Conservation (phyloP, 2,329 filamentous ascomycete species). For the Fusarium tuaranense region DNA sequence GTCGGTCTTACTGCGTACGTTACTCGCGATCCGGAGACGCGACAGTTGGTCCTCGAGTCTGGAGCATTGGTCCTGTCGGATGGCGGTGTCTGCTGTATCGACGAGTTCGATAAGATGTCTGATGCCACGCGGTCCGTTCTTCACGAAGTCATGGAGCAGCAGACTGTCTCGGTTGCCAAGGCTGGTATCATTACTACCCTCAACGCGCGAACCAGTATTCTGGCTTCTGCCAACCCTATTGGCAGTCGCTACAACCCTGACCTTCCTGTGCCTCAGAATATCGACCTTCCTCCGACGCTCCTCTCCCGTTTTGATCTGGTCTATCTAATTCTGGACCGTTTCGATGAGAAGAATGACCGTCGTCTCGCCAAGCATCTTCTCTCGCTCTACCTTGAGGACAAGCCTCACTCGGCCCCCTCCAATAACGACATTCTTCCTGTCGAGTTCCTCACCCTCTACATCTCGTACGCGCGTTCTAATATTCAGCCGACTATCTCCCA, state of each 20-base stretch:
- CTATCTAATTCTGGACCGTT: conserved; percentile 93
- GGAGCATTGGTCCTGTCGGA: conserved; percentile 84
- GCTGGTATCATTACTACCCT: conserved; percentile 97
- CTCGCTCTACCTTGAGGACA: conserved; percentile 96
- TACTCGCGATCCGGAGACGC: conserved; percentile 82
- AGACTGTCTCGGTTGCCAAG: conserved; percentile 87
- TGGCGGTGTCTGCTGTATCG: conserved; percentile 86
- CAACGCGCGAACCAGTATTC: conserved; percentile 94
- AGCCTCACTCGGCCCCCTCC: conserved; percentile 83
- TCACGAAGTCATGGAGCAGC: conserved; percentile 90
- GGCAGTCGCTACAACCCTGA: conserved; percentile 98
- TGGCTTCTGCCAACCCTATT: conserved; percentile 97
- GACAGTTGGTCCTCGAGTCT: conserved; percentile 83
- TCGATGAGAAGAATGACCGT: conserved; percentile 90
- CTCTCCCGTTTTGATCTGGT: conserved; percentile 97
- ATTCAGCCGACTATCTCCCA: conserved; percentile 86
- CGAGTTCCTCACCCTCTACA: conserved; percentile 96
- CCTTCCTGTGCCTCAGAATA: conserved; percentile 95
- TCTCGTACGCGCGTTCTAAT: conserved; percentile 91
- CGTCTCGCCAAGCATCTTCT: conserved; percentile 92
- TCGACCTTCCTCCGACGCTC: conserved; percentile 94
- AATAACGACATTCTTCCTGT: conserved; percentile 86
- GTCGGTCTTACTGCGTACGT: conserved; percentile 86
- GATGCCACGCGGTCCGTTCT: conserved; percentile 83
- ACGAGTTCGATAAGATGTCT: conserved; percentile 90